Evolutionary conservation across 768 basidiomycete species (phyloP).

Genomic region (Suillus luteus): DNA sequence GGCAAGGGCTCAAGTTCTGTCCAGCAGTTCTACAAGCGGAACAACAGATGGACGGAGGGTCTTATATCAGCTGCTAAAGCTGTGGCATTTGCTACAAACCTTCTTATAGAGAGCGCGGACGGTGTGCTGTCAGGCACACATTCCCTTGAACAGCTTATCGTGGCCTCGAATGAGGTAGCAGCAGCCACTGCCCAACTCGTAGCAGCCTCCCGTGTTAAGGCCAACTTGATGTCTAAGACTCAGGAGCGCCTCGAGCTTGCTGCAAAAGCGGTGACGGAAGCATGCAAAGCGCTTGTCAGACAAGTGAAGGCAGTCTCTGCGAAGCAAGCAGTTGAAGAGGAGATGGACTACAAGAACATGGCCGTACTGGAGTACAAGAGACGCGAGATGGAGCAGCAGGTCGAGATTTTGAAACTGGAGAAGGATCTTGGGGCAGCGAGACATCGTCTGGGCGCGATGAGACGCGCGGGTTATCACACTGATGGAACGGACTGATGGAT

Average conservation of each 20-base stretch:
- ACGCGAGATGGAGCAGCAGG: constrained; percentile 98
- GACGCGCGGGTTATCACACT: constrained; percentile 87
- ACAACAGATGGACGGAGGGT: constrained; percentile 99
- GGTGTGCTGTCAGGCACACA: constrained; percentile 96
- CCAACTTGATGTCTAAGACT: constrained; percentile 97
- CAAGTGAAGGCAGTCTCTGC: constrained; percentile 96
- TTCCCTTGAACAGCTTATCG: constrained; percentile 97
- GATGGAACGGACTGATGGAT: constrained; percentile 67
- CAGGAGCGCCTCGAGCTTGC: constrained; percentile 95
- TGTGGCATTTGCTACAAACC: constrained; percentile 93
- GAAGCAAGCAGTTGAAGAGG: constrained; percentile 75
- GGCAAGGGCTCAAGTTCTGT: constrained; percentile 90
- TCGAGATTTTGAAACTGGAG: constrained; percentile 95
- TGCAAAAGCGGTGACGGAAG: constrained; percentile 96
- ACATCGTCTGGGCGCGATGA: constrained; percentile 80
- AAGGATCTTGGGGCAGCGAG: constrained; percentile 91
- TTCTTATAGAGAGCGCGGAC: constrained; percentile 97
- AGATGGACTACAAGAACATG: constrained; percentile 88
- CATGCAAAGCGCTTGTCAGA: constrained; percentile 93
- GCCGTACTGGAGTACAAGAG: constrained; percentile 94
- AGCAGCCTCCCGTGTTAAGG: constrained; percentile 97
- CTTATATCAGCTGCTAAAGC: constrained; percentile 97
- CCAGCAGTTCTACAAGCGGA: constrained; percentile 99
- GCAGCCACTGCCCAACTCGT: constrained; percentile 97
- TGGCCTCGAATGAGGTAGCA: constrained; percentile 99